Conservation (phyloP, 306 rosid species). For the Cicer cuneatum region DNA sequence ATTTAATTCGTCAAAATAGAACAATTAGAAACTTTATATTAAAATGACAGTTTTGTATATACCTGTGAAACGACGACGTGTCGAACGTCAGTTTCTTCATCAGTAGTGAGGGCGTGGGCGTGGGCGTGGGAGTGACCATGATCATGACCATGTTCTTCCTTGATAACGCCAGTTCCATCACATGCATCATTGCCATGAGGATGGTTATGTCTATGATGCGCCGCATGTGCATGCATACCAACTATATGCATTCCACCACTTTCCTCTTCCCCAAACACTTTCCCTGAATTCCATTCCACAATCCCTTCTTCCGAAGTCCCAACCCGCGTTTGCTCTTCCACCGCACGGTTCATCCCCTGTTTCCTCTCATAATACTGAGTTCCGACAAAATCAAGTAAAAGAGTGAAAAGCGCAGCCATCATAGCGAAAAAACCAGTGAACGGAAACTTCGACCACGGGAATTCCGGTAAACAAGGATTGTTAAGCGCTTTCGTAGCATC, state of each 20-base stretch:
- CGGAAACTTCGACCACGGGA: conserved; percentile 88
- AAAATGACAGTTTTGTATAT: too few species aligned
- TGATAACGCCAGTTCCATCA: conserved; percentile 49
- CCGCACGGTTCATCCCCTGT: conserved; percentile 54
- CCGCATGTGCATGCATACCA: conserved; percentile 96
- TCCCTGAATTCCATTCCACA: conserved; percentile 48
- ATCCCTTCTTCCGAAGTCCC: conserved; percentile 52
- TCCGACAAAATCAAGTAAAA: conserved; percentile 83
- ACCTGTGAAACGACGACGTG: conserved; percentile 98
- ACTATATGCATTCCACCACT: conserved; percentile 96
- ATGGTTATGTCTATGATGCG: conserved; percentile 82
- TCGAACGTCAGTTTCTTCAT: conserved; percentile 61
- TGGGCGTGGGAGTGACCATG: conserved; percentile 59
- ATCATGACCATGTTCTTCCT: conserved; percentile 48
- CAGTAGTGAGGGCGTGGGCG: conserved; percentile 43
- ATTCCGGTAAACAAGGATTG: conserved; percentile 67
- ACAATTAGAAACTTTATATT: too few species aligned
- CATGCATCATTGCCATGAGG: conserved; percentile 73
- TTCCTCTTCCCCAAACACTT: conserved; percentile 87
- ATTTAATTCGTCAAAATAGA: too few species aligned
- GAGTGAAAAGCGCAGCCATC: conserved; percentile 81
- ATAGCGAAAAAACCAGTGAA: conserved; percentile 88
- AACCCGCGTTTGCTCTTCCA: conserved; percentile 51
- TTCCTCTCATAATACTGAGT: conserved; percentile 90
- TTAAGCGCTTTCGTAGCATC: conserved; percentile 62